These are phyloP conservation scores for Podila minutissima DNA, from an alignment of 192 early-diverging fungal species.

Conservation along the genomic window DNA sequence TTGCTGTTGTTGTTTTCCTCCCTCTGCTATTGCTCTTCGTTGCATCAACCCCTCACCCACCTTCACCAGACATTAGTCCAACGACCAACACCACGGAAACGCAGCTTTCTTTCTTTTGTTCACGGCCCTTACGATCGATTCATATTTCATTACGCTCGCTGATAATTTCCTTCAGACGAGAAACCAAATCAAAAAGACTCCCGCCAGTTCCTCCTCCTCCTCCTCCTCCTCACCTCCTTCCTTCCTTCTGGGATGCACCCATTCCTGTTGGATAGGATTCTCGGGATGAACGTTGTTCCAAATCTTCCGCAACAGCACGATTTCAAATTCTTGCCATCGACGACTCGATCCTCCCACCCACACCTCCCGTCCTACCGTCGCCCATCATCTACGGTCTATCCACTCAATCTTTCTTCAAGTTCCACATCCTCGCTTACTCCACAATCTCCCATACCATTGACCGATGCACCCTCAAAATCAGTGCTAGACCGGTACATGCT, in stretches of 20 bases:
- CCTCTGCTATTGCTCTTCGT: not conserved
- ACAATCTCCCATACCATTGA: not conserved
- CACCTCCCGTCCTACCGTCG: not conserved
- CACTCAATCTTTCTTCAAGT: not conserved
- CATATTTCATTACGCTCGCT: no score
- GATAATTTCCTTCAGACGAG: no score
- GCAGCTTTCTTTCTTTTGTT: no score
- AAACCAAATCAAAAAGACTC: no score
- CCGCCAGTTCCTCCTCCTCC: no score
- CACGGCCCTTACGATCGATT: no score
- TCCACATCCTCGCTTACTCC: not conserved
- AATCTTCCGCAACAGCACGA: not conserved
- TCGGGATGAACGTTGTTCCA: not conserved
- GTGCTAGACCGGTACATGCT: slow-evolving; percentile 35
- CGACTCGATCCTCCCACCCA: not conserved
- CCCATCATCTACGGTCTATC: not conserved
- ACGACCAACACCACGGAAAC: no score
- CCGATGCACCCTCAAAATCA: not conserved
- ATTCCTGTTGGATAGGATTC: not conserved
- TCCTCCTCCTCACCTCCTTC: not conserved
- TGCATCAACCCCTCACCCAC: no score
- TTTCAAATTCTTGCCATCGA: not conserved
- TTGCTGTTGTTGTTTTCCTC: not conserved
- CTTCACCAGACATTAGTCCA: no score
- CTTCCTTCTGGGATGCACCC: slow-evolving; percentile 12